Evolutionary conservation across 2,329 filamentous ascomycete species (phyloP).

Genomic region (Pyrenophora seminiperda): DNA sequence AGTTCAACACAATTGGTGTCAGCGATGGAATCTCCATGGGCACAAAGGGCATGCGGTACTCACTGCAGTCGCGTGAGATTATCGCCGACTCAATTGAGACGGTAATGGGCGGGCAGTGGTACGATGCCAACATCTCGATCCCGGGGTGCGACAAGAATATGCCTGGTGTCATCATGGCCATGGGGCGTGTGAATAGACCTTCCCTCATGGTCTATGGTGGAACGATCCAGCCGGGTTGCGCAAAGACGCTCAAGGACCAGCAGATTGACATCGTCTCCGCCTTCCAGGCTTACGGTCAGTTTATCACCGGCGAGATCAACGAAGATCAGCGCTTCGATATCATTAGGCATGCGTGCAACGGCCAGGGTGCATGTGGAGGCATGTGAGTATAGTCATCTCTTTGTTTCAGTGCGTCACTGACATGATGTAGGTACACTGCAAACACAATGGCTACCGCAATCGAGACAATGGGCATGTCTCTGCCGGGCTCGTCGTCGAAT

Average conservation of each 20-base stretch:
- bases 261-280: constrained; percentile 93
- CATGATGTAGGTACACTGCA: constrained; percentile 50
- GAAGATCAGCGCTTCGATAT: constrained; percentile 94
- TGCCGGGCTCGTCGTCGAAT: constrained; percentile 58
- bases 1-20: constrained; percentile 99
- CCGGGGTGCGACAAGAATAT: constrained; percentile 99
- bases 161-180: constrained; percentile 71
- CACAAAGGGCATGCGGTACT: constrained; percentile 95
- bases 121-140: constrained; percentile 95
- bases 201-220: constrained; percentile 98
- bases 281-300: constrained; percentile 97
- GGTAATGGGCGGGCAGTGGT: constrained; percentile 98
- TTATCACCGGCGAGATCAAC: constrained; percentile 85
- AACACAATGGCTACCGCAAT: constrained; percentile 60
- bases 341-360: constrained; percentile 87
- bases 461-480: constrained; percentile 57
- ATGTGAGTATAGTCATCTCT: constrained; percentile 53
- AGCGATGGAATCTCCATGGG: constrained; percentile 99
- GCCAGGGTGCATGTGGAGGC: constrained; percentile 81
- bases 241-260: constrained; percentile 68
- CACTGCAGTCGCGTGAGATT: constrained; percentile 89
- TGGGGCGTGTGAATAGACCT: constrained; percentile 92
- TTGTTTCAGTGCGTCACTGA: no score
- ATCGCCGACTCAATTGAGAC: constrained; percentile 99
- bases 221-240: constrained; percentile 89